phyloP scores from a whole-genome alignment of 2,329 filamentous ascomycete species.

The Chrysosporium queenslandicum region DNA sequence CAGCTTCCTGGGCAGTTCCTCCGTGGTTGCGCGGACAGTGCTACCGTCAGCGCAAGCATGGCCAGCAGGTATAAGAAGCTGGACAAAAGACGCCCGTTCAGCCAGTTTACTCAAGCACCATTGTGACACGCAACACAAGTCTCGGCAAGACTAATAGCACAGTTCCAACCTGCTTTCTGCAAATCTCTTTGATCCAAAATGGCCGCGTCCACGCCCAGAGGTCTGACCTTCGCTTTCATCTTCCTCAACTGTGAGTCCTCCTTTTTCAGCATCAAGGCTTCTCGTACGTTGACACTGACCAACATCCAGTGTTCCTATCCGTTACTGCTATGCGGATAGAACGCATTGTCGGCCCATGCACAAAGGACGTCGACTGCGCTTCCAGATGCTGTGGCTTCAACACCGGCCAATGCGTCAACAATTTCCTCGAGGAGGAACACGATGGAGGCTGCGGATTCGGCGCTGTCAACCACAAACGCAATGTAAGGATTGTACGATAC shows the following conservation, averaged over 20 bases:
- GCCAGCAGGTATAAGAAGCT: not conserved
- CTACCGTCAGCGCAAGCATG: not conserved
- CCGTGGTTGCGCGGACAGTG: not conserved
- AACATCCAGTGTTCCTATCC: not conserved
- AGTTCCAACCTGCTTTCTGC: too few relatives aligned
- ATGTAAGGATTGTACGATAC: not conserved
- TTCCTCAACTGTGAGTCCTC: slow-evolving; percentile 11
- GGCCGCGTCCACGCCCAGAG: not conserved
- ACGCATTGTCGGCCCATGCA: slow-evolving; percentile 22
- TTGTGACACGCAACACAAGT: too few relatives aligned
- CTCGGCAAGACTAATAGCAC: too few relatives aligned
- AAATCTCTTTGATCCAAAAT: not conserved
- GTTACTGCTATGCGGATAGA: slow-evolving; percentile 10
- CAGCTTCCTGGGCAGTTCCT: not conserved
- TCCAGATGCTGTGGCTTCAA: slow-evolving; percentile 25
- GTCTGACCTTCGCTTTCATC: slow-evolving; percentile 2
- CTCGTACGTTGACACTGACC: not conserved
- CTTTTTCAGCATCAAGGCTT: not conserved
- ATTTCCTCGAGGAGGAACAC: slow-evolving; percentile 19
- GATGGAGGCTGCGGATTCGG: slow-evolving; percentile 25
- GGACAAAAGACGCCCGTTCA: not conserved
- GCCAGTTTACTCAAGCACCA: too few relatives aligned
- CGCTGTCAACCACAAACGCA: not conserved
- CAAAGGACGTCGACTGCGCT: slow-evolving; percentile 21
- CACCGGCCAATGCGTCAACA: slow-evolving; percentile 20